Evolutionary conservation across 2,329 filamentous ascomycete genomes (phyloP).

Genomic region (Ophidiomyces ophidiicola): DNA sequence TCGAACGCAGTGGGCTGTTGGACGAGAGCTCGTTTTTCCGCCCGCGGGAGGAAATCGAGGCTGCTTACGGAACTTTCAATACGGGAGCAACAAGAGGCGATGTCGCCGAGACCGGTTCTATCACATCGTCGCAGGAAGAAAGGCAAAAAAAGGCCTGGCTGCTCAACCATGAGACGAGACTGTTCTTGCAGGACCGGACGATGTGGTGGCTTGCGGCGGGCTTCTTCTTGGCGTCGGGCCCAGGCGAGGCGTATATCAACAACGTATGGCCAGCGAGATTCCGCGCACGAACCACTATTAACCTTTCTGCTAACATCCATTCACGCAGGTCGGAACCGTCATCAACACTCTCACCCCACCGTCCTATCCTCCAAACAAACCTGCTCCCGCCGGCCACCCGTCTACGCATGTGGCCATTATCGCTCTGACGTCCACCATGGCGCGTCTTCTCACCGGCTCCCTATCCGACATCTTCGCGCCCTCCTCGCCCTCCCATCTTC

Average conservation of each 20-base stretch:
- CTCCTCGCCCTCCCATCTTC: conserved; percentile 38
- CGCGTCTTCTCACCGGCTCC: conserved; percentile 77
- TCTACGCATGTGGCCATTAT: conserved; percentile 84
- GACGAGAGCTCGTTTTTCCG: conserved; percentile 61
- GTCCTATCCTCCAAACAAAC: conserved; percentile 40
- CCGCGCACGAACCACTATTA: neutral
- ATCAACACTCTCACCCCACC: conserved; percentile 68
- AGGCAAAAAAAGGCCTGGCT: conserved; percentile 74
- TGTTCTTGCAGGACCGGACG: conserved; percentile 74
- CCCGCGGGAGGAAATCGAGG: conserved; percentile 36
- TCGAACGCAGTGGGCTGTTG: conserved; percentile 78
- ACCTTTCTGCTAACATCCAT: conserved; percentile 2
- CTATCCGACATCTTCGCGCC: conserved; percentile 77
- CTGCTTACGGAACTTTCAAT: conserved; percentile 37
- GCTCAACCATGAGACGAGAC: conserved; percentile 76
- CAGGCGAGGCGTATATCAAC: conserved; percentile 96
- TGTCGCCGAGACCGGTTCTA: conserved; percentile 15
- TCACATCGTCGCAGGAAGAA: conserved; percentile 37
- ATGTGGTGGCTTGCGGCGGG: conserved; percentile 93
- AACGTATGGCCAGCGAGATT: conserved; percentile 42
- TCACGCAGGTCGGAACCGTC: conserved; percentile 60
- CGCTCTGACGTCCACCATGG: conserved; percentile 77
- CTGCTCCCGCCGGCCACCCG: conserved; percentile 49
- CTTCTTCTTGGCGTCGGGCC: conserved; percentile 86
- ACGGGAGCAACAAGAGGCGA: conserved; percentile 31